Conservation (phyloP, 192 early-diverging fungal species). For the Radiomyces spectabilis region DNA sequence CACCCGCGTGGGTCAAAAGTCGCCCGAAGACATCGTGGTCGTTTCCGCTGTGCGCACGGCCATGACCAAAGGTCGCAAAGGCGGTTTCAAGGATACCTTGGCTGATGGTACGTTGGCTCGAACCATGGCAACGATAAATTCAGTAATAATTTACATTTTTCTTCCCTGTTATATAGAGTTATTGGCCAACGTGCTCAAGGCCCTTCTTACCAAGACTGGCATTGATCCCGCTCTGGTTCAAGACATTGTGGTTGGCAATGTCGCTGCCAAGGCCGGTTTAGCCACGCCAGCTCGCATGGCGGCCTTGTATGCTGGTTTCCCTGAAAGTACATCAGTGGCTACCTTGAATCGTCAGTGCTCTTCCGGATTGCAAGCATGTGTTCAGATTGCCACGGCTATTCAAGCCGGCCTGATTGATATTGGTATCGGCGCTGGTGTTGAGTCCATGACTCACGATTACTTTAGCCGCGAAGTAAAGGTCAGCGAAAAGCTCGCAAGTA, state of each 20-base stretch:
- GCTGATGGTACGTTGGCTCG: constrained; percentile 56
- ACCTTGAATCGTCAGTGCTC: constrained; percentile 96
- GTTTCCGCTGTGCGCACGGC: constrained; percentile 74
- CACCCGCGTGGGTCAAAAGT: constrained; percentile 45
- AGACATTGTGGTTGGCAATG: constrained; percentile 93
- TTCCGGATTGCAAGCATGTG: constrained; percentile 84
- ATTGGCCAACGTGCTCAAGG: constrained; percentile 68
- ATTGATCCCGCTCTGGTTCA: constrained; percentile 67
- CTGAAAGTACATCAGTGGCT: constrained; percentile 69
- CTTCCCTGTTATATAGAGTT: constrained; percentile 47
- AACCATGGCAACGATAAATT: no score
- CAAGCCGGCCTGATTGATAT: constrained; percentile 84
- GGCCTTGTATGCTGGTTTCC: constrained; percentile 86
- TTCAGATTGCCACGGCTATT: constrained; percentile 82
- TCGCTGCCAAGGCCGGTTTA: constrained; percentile 81
- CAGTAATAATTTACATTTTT: no score
- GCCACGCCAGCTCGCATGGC: constrained; percentile 90
- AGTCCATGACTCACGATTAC: constrained; percentile 89
- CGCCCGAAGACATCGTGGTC: constrained; percentile 78
- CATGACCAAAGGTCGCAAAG: constrained; percentile 66
- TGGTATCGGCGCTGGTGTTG: constrained; percentile 94
- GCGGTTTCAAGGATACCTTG: constrained; percentile 75
- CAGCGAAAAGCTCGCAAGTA: constrained; percentile 65
- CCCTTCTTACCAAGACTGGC: constrained; percentile 42
- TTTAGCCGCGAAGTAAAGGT: constrained; percentile 66